Evolutionary conservation across 73 alveolate species (phyloP).

Genomic region (Halteria grandinella): DNA sequence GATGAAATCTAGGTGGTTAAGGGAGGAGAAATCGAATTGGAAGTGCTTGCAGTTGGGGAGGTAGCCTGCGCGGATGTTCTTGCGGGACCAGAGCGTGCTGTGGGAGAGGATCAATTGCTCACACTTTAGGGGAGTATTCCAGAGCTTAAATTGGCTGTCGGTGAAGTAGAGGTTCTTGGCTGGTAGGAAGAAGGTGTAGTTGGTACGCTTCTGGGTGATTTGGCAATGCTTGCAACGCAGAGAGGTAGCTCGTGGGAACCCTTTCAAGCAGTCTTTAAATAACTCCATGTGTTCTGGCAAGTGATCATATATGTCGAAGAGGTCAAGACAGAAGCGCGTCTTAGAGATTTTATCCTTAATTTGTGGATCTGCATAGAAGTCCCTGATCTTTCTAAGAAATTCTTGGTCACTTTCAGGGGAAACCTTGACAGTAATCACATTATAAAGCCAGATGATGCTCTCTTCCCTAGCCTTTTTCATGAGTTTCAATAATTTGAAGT

Average conservation of each 20-base stretch:
- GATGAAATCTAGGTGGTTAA: background rate
- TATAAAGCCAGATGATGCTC: background rate
- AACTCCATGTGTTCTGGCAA: background rate
- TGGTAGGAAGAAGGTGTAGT: background rate
- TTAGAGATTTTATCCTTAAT: background rate
- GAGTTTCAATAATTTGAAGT: background rate
- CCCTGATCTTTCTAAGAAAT: background rate
- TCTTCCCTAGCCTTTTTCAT: background rate
- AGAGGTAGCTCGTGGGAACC: background rate
- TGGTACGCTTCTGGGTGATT: background rate
- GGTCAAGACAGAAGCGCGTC: background rate
- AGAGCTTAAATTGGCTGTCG: background rate
- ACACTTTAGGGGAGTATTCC: conserved; percentile 8
- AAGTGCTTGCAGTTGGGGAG: conserved; percentile 3
- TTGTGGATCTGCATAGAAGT: no score
- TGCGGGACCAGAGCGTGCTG: conserved; percentile 3
- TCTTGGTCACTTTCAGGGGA: conserved; percentile 1
- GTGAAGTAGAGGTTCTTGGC: background rate
- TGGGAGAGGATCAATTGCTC: background rate
- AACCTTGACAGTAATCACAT: background rate
- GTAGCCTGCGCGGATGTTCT: conserved; percentile 4
- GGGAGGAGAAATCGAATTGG: background rate
- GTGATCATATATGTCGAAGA: conserved; percentile 6
- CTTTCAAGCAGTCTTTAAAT: background rate
- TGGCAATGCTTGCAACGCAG: background rate